These are phyloP conservation scores for Leccinum brunneo-olivaceum DNA, from an alignment of 1,284 basidiomycete genomes.

Conservation along the genomic window DNA sequence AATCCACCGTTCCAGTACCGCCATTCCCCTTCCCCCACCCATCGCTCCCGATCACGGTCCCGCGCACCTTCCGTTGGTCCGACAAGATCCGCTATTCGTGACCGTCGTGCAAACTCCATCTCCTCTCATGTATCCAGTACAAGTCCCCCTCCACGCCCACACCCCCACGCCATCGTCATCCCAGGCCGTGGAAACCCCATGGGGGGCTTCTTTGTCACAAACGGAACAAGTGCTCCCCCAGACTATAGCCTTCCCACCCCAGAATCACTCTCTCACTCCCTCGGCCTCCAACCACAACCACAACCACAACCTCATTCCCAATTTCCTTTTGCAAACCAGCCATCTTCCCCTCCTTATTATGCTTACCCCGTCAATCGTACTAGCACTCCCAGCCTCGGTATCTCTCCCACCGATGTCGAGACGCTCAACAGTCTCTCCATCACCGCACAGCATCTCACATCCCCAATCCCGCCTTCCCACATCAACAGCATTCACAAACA, in stretches of 20 bases:
- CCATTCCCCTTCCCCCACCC: conserved; percentile 31
- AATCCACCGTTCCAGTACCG: conserved; percentile 23
- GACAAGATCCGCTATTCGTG: conserved; percentile 37
- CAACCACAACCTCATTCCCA: conserved; percentile 15
- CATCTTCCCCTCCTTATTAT: conserved; percentile 24
- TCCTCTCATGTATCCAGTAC: conserved; percentile 43
- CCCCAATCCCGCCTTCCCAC: not conserved
- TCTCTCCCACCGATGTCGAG: conserved; percentile 32
- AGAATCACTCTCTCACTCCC: conserved; percentile 29
- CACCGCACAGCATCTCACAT: conserved; percentile 16
- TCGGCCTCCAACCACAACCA: conserved; percentile 16
- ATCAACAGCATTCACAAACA: conserved; percentile 8
- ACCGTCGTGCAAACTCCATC: conserved; percentile 45
- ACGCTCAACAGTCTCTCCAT: conserved; percentile 11
- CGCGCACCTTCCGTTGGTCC: conserved; percentile 42
- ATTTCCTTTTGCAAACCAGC: conserved; percentile 18
- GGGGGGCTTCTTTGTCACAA: conserved; percentile 31
- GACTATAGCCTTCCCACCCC: conserved; percentile 32
- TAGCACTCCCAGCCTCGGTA: conserved; percentile 22
- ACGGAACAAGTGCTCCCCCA: conserved; percentile 16
- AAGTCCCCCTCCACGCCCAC: conserved; percentile 37
- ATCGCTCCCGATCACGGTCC: conserved; percentile 44
- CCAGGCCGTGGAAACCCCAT: conserved; percentile 34
- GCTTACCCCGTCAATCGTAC: conserved; percentile 15
- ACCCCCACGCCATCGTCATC: conserved; percentile 53